These are phyloP conservation scores for Mallotus nudiflorus DNA, from an alignment of 345 rosid species.

Conservation along the genomic window DNA sequence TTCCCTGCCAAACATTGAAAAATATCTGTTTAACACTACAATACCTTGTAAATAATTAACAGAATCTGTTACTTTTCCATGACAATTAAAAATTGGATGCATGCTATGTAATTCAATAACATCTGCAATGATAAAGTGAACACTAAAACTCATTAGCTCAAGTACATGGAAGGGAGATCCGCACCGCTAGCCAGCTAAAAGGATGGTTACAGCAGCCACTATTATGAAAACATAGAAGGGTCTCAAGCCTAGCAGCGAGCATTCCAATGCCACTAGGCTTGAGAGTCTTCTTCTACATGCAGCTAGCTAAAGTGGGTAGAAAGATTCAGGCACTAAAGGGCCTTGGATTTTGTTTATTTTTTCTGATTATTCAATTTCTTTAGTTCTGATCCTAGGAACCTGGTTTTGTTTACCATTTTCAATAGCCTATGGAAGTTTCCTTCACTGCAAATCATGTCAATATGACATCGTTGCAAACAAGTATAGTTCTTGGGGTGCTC, in stretches of 20 bases:
- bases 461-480: neutral
- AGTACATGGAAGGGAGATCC: no score
- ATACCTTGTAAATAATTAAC: neutral
- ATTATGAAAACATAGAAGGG: no score
- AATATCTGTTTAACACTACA: neutral
- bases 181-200: no score
- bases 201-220: no score
- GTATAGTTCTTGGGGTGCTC: neutral
- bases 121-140: neutral
- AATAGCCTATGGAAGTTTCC: neutral
- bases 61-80: neutral
- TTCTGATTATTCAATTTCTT: neutral
- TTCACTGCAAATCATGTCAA: neutral
- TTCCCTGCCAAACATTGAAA: conserved; percentile 48
- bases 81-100: neutral
- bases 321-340: no score
- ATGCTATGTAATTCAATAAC: neutral
- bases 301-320: neutral
- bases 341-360: neutral
- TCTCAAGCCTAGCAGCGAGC: no score
- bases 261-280: no score
- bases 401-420: neutral
- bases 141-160: no score
- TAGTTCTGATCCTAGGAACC: neutral
- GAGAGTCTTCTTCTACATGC: no score